These are phyloP conservation scores for Acanthamoeba triangularis DNA, from an alignment of 208 protist species.

Conservation along the genomic window DNA sequence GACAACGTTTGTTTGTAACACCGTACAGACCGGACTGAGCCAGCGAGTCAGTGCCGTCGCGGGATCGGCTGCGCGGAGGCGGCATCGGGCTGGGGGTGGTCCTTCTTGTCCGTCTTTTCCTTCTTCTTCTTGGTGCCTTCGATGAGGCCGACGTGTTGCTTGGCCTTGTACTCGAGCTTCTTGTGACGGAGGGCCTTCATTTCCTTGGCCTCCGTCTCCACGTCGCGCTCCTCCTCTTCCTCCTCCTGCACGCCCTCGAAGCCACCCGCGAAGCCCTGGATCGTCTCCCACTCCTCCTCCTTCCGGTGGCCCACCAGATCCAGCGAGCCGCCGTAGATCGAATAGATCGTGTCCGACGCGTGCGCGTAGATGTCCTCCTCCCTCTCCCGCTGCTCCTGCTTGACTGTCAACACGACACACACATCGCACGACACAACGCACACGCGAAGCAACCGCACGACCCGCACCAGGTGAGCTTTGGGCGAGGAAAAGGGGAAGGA, in stretches of 20 bases:
- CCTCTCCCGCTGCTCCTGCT: neutral
- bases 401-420: neutral
- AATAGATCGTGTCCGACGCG: conserved; percentile 22
- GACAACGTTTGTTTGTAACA: no score
- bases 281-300: conserved; percentile 30
- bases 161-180: conserved; percentile 10
- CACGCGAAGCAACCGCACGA: no score
- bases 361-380: conserved; percentile 35
- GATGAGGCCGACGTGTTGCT: conserved; percentile 14
- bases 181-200: neutral
- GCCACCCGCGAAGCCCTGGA: conserved; percentile 12
- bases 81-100: neutral
- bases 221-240: conserved; percentile 18
- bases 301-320: conserved; percentile 6
- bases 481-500: no score
- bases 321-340: conserved; percentile 7
- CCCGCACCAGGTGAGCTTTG: no score
- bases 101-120: neutral
- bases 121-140: neutral
- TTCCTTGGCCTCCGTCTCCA: neutral
- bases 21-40: no score
- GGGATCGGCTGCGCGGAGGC: neutral
- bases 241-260: conserved; percentile 32
- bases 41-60: neutral
- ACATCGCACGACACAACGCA: neutral